Percentiles rank a stretch among this genome's conserved stretches.
These are phyloP conservation scores for Waltiozyma sp. DNA, from an alignment of 1,139 yeast genomes.

Conservation along the genomic window DNA sequence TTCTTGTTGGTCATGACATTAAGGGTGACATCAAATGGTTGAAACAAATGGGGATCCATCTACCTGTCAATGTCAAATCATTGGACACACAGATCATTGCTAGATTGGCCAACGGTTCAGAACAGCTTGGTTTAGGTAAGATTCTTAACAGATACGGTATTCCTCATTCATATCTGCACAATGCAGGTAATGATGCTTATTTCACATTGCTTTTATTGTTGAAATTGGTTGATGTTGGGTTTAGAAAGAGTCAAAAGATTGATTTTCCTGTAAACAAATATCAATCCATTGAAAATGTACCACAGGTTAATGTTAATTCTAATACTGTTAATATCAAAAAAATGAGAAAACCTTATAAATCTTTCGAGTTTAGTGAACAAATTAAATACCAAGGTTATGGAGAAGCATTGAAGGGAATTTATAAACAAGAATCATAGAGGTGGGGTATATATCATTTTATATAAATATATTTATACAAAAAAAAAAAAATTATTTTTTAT, in stretches of 20 bases:
- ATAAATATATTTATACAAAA: too few species aligned
- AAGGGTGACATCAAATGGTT: slow-evolving; percentile 52
- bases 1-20: slow-evolving; percentile 64
- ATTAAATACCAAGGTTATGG: not conserved
- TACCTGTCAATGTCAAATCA: slow-evolving; percentile 27
- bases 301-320: slow-evolving; percentile 1
- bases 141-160: slow-evolving; percentile 40
- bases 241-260: slow-evolving; percentile 24
- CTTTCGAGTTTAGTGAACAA: not conserved
- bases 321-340: not conserved
- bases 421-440: not conserved
- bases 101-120: slow-evolving; percentile 28
- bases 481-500: too few species aligned
- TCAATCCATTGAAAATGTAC: slow-evolving; percentile 6
- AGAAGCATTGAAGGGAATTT: not conserved
- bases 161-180: slow-evolving; percentile 58
- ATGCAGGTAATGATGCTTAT: slow-evolving; percentile 80
- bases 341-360: not conserved
- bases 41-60: slow-evolving; percentile 30
- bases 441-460: too few species aligned
- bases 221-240: slow-evolving; percentile 42
- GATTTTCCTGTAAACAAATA: slow-evolving; percentile 14
- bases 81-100: slow-evolving; percentile 48
- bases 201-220: slow-evolving; percentile 48
- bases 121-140: slow-evolving; percentile 36